A percentile compares a stretch with the other conserved stretches of the same genome.
phyloP scores from a whole-genome alignment of 2,329 filamentous ascomycete genomes.

The Phaeosphaeriaceae sp. region DNA sequence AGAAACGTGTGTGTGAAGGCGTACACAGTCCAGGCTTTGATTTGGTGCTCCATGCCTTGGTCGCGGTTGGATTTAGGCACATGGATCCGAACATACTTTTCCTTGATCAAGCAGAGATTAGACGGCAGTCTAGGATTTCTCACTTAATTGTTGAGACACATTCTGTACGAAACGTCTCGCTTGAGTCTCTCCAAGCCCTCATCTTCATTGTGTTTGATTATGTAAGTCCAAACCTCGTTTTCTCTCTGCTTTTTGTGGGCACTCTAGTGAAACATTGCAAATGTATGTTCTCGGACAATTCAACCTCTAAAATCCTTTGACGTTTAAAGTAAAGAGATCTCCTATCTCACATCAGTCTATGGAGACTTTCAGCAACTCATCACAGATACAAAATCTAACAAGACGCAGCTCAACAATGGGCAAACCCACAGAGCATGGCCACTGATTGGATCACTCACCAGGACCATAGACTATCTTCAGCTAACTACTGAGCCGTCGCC shows the following conservation, averaged over 20 bases:
- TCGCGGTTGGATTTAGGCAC: slow-evolving; percentile 37
- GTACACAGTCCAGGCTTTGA: slow-evolving; percentile 20
- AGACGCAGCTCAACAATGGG: slow-evolving; percentile 36
- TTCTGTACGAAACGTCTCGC: slow-evolving; percentile 31
- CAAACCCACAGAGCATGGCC: slow-evolving; percentile 39
- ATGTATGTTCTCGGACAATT: no score
- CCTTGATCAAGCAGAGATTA: slow-evolving; percentile 35
- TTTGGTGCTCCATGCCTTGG: slow-evolving; percentile 38
- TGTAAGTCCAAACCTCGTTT: slow-evolving; percentile 22
- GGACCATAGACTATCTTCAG: slow-evolving; percentile 43
- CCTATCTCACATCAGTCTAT: not conserved
- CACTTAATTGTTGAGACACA: slow-evolving; percentile 40
- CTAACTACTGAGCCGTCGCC: slow-evolving; percentile 37
- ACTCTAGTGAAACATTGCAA: no score
- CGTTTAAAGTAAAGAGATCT: no score
- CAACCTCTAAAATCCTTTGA: no score
- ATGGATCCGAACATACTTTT: slow-evolving; percentile 30
- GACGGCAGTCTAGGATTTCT: slow-evolving; percentile 32
- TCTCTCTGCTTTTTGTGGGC: not conserved
- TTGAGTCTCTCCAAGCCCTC: slow-evolving; percentile 39
- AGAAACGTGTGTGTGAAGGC: slow-evolving; percentile 26
- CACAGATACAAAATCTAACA: not conserved
- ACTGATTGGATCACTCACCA: slow-evolving; percentile 41
- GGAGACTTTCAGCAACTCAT: not conserved
- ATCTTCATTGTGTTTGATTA: slow-evolving; percentile 44